Percentiles rank a stretch among this genome's conserved stretches.
Conservation (phyloP, 768 basidiomycete species). For the Boletus subcaerulescens region DNA sequence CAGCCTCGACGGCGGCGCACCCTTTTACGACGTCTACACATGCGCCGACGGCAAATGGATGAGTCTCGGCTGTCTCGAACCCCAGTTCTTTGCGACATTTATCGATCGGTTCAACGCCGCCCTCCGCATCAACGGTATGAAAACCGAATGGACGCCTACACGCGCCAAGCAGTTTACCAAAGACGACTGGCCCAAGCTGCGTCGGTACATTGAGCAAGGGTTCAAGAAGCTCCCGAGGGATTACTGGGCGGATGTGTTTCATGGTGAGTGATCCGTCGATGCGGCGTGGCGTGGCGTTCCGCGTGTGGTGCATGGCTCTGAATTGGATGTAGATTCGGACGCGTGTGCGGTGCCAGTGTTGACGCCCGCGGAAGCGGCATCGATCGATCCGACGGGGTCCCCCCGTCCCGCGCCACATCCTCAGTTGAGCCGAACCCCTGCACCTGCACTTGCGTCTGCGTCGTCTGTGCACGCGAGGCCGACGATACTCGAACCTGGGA, state of each 20-base stretch:
- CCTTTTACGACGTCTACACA: constrained; percentile 72
- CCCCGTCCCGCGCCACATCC: constrained; percentile 54
- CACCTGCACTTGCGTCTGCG: neutral
- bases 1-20: constrained; percentile 71
- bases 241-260: constrained; percentile 67
- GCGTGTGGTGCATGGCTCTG: neutral
- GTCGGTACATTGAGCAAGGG: constrained; percentile 57
- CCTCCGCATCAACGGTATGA: constrained; percentile 40
- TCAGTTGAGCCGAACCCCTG: constrained; percentile 35
- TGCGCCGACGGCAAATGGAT: constrained; percentile 75
- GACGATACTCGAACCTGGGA: constrained; percentile 42
- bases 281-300: too few species aligned
- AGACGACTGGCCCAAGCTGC: constrained; percentile 56
- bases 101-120: constrained; percentile 51
- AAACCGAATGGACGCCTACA: constrained; percentile 55
- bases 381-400: constrained; percentile 36
- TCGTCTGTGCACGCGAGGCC: constrained; percentile 4
- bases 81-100: constrained; percentile 66
- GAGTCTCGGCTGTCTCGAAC: constrained; percentile 74
- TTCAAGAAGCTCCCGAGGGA: constrained; percentile 61
- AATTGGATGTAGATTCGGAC: constrained; percentile 51
- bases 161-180: constrained; percentile 42
- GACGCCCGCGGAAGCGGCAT: constrained; percentile 57
- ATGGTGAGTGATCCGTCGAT: constrained; percentile 39
- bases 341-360: constrained; percentile 72